Conservation (phyloP, 208 protist genomes). For the Leptomonas seymouri region DNA sequence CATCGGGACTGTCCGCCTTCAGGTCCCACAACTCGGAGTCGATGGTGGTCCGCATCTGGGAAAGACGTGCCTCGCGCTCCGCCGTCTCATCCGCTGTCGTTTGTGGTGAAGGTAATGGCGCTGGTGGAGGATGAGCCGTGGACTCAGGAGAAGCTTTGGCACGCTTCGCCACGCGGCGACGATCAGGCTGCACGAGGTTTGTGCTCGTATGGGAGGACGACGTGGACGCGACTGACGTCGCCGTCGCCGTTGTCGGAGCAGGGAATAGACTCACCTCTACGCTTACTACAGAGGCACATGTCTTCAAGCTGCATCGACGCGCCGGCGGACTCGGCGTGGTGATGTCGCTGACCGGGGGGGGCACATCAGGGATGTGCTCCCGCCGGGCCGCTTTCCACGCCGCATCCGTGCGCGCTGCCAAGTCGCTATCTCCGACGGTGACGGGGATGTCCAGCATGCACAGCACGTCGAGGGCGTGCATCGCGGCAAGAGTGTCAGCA, state of each 20-base stretch:
- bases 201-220: too few relatives aligned
- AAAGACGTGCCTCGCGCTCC: constrained; percentile 1
- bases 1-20: constrained; percentile 64
- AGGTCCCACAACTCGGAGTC: constrained; percentile 60
- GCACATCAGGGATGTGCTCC: constrained; percentile 19
- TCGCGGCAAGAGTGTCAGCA: constrained; percentile 70
- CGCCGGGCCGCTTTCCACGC: constrained; percentile 28
- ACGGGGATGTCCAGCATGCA: constrained; percentile 51
- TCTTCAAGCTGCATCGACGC: constrained; percentile 29
- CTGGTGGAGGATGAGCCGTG: neutral
- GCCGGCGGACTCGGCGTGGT: constrained; percentile 41
- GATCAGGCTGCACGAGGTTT: neutral
- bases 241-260: neutral
- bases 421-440: neutral
- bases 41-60: constrained; percentile 26
- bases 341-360: constrained; percentile 1
- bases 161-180: constrained; percentile 37
- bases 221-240: neutral
- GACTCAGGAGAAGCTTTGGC: constrained; percentile 16
- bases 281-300: neutral
- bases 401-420: constrained; percentile 3
- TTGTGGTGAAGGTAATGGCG: neutral
- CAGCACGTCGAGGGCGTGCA: constrained; percentile 87
- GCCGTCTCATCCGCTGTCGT: neutral
- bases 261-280: neutral